Conservation (phyloP, 1,139 yeast species). For the Hanseniaspora gamundiae region DNA sequence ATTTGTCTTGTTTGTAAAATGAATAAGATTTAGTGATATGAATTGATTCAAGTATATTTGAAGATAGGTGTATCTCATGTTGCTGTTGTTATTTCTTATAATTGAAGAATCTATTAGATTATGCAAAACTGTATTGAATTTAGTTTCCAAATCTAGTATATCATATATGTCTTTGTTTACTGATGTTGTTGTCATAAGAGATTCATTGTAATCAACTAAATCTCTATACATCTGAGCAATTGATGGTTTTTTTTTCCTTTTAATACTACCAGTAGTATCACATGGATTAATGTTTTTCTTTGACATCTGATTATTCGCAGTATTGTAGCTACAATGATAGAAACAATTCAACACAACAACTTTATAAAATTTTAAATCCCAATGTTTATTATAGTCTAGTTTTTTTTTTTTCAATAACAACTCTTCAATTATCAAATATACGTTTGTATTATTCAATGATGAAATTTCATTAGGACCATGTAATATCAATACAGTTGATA, state of each 20-base stretch:
- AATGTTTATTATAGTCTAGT: slow-evolving; percentile 15
- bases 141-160: not conserved
- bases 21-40: not conserved
- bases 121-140: not conserved
- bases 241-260: not conserved
- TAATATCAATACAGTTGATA: slow-evolving; percentile 12
- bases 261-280: no score
- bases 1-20: not conserved
- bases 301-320: no score
- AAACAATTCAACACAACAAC: slow-evolving; percentile 6
- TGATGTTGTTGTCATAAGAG: no score
- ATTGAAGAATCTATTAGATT: no score
- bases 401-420: slow-evolving; percentile 12
- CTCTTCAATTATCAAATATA: slow-evolving; percentile 9
- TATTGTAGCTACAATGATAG: not conserved
- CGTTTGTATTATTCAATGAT: slow-evolving; percentile 11
- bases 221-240: no score
- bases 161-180: not conserved
- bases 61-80: not conserved
- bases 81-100: not conserved
- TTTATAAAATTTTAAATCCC: slow-evolving; percentile 15
- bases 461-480: slow-evolving; percentile 13
- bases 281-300: no score
- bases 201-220: no score
- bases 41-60: not conserved